Evolutionary conservation across 2,329 filamentous ascomycete genomes (phyloP).

Genomic region (Xylariaceae sp.): DNA sequence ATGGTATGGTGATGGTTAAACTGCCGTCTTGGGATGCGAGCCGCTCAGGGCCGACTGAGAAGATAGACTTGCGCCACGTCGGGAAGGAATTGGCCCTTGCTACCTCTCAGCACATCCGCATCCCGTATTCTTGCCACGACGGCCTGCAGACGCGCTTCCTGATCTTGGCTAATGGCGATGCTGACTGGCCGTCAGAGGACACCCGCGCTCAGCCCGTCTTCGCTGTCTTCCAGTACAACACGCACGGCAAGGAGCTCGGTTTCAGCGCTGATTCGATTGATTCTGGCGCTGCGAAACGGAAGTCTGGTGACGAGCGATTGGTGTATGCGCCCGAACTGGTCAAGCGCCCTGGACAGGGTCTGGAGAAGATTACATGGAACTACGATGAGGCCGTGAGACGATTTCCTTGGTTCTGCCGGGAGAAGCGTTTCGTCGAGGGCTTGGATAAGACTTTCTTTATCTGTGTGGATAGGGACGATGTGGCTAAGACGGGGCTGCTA

Average conservation of each 20-base stretch:
- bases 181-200: slow-evolving; percentile 23
- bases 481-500: slow-evolving; percentile 6
- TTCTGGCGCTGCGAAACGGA: slow-evolving; percentile 16
- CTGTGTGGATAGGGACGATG: slow-evolving; percentile 20
- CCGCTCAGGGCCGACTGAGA: too few species aligned
- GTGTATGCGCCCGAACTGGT: slow-evolving; percentile 15
- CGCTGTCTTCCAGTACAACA: slow-evolving; percentile 27
- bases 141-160: slow-evolving; percentile 5
- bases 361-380: too few species aligned
- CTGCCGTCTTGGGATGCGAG: neutral
- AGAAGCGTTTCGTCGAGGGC: slow-evolving; percentile 24
- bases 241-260: slow-evolving; percentile 23
- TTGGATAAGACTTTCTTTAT: slow-evolving; percentile 22
- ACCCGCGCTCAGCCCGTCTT: slow-evolving; percentile 24
- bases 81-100: slow-evolving; percentile 5
- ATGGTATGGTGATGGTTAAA: slow-evolving; percentile 15
- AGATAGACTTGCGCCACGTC: too few species aligned
- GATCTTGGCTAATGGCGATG: slow-evolving; percentile 18
- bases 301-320: slow-evolving; percentile 21
- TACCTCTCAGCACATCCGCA: neutral
- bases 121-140: slow-evolving; percentile 4
- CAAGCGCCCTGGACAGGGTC: slow-evolving; percentile 9
- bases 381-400: slow-evolving; percentile 25
- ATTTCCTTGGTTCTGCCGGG: slow-evolving; percentile 27
- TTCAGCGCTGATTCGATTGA: slow-evolving; percentile 19